Percentiles rank a stretch among this genome's conserved stretches.
Evolutionary conservation across 352 stramenopile genomes (phyloP).

Genomic region (Globisporangium perplexum): DNA sequence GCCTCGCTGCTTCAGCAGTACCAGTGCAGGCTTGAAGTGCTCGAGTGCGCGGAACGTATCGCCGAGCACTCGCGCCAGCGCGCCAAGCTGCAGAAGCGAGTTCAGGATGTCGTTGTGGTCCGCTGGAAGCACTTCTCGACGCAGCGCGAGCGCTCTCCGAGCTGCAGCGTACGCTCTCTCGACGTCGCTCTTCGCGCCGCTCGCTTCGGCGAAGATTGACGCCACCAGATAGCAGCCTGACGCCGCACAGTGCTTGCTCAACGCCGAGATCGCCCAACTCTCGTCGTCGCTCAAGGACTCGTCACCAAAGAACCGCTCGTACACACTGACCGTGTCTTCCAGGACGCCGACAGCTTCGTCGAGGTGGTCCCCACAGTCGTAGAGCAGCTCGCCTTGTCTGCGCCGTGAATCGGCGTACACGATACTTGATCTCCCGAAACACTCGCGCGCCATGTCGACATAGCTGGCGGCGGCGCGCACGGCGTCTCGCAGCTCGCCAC

Average conservation of each 20-base stretch:
- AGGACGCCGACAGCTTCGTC: slow-evolving; percentile 39
- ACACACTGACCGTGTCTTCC: slow-evolving; percentile 49
- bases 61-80: slow-evolving; percentile 27
- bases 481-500: slow-evolving; percentile 20
- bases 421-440: slow-evolving; percentile 39
- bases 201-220: slow-evolving; percentile 4
- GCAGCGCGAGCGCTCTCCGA: slow-evolving; percentile 26
- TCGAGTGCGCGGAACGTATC: slow-evolving; percentile 55
- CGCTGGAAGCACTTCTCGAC: slow-evolving; percentile 20
- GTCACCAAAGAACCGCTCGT: slow-evolving; percentile 37
- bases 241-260: slow-evolving; percentile 22
- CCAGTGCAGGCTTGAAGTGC: slow-evolving; percentile 35
- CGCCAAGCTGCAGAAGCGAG: slow-evolving; percentile 45
- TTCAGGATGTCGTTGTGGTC: slow-evolving; percentile 27
- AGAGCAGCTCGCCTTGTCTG: slow-evolving; percentile 34
- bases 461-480: slow-evolving; percentile 20
- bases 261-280: neutral
- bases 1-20: slow-evolving; percentile 21
- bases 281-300: slow-evolving; percentile 10
- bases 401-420: slow-evolving; percentile 42
- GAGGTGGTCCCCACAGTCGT: slow-evolving; percentile 1
- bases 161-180: slow-evolving; percentile 44
- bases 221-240: slow-evolving; percentile 40
- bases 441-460: slow-evolving; percentile 26
- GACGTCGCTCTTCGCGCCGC: slow-evolving; percentile 15